Evolutionary conservation across 2,329 filamentous ascomycete species (phyloP).

Genomic region (Xylariales sp.): DNA sequence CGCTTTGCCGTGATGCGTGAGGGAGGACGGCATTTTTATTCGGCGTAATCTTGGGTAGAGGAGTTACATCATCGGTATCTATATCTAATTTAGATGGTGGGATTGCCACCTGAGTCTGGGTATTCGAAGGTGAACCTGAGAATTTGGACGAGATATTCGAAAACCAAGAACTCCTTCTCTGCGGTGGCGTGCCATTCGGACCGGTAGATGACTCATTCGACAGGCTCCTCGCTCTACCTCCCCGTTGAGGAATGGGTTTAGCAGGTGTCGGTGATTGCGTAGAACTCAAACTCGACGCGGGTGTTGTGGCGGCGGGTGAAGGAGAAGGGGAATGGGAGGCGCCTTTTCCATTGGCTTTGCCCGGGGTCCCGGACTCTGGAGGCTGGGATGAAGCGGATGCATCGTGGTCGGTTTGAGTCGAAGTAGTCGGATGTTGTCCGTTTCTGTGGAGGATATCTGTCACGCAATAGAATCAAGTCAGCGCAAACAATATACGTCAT

Average conservation of each 20-base stretch:
- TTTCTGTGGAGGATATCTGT: constrained; percentile 46
- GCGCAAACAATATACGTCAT: constrained; percentile 16
- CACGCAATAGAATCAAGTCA: constrained; percentile 33
- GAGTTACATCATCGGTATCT: constrained; percentile 54
- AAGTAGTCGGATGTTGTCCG: constrained; percentile 39
- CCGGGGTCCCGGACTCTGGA: constrained; percentile 38
- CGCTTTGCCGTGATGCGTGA: constrained; percentile 66
- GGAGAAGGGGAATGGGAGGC: constrained; percentile 37
- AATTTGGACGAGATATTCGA: constrained; percentile 94
- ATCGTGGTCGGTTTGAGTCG: constrained; percentile 41
- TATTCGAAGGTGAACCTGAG: constrained; percentile 65
- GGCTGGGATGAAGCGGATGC: constrained; percentile 38
- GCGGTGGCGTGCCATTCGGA: constrained; percentile 51
- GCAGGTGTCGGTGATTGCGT: constrained; percentile 37
- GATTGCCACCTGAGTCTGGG: constrained; percentile 32
- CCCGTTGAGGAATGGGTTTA: constrained; percentile 50
- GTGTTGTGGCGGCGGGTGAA: constrained; percentile 35
- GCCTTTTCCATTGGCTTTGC: constrained; percentile 45
- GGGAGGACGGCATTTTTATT: constrained; percentile 70
- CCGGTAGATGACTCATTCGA: constrained; percentile 48
- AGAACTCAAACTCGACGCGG: constrained; percentile 34
- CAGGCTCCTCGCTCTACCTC: constrained; percentile 48
- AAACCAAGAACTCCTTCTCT: constrained; percentile 86
- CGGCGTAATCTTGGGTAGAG: constrained; percentile 61
- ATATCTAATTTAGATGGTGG: constrained; percentile 42